Evolutionary conservation across 2,329 filamentous ascomycete species (phyloP), one percentile per base, ranked within the genome.

Genomic region (Aspergillus aculeatinus): DNA sequence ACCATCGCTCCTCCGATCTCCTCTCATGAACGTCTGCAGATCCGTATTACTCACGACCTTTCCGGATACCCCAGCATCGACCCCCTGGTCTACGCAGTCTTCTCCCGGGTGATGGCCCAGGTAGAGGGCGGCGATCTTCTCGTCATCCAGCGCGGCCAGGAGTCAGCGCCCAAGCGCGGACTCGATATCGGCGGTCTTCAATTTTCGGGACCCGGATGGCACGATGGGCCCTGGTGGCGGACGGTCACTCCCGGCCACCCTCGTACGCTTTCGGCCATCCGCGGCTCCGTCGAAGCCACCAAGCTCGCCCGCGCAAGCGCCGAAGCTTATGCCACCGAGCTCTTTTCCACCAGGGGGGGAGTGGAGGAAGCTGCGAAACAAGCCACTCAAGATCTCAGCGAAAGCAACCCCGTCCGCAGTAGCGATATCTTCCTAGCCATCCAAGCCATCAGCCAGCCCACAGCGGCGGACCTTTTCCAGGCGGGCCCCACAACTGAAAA

Each of bases 101-200:
- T 99, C 80, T 90, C 90, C 58, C 89, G 92, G 56, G 93, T 99
- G 70, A 99, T 99, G 95, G 86, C 92, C n/a, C 95, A 99, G 79
- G 95, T 99, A 50, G 95, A 99, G 78, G 95, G 95, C 65, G 95
- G 95, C 58, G 95, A 98, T 70, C 83, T 99, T 19, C 84, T 98
- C 57, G 95, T 99, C 58, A 87, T 98, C 62, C 95, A 99, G 78
- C 90, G 93, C 42, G 95, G 95, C 21, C 90, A 92, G 62, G 95
- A 98, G 77, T 91, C 88, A 52, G 85, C 88, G 51, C 87, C 86
- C 31, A 87, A 87, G 50, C 85, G 88, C 48, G 83, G 84, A 48
- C 86, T 87, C 2, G 72, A 75, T 25, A 69, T 73, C 25, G 69
- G 68, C 27, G 67, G 71, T 25, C 68, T 66, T 25, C 67, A 61